Percentiles rank a stretch among this genome's conserved stretches.
Evolutionary conservation across 169 alveolate genomes (phyloP).

Genomic region (Eimeria acervulina): DNA sequence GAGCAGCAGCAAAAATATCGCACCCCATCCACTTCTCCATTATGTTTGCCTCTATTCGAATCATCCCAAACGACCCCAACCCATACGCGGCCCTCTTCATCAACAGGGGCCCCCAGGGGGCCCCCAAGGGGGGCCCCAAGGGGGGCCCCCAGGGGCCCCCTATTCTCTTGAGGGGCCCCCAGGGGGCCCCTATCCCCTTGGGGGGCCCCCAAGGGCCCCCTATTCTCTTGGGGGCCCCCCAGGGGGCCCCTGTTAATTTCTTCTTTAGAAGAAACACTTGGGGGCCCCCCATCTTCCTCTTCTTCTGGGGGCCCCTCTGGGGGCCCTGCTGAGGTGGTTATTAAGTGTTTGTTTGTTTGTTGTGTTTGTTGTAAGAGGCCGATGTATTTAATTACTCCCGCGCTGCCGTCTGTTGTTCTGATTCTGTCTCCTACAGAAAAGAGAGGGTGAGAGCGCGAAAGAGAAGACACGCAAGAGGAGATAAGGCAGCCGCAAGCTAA

Average conservation of each 20-base stretch:
- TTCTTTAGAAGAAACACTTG: no score
- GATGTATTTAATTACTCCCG: not conserved
- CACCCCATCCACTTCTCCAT: constrained; percentile 75
- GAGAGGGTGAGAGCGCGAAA: not conserved
- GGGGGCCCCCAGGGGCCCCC: no score
- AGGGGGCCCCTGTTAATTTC: no score
- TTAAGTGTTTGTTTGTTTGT: not conserved
- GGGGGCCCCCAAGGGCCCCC: no score
- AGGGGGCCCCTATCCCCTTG: no score
- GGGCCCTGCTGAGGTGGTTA: not conserved
- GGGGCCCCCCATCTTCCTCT: no score
- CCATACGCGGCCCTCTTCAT: constrained; percentile 69
- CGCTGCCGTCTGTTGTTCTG: not conserved
- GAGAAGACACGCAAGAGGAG: not conserved
- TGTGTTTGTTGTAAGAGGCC: not conserved
- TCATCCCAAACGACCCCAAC: constrained; percentile 85
- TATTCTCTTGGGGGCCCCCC: no score
- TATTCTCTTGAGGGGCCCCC: no score
- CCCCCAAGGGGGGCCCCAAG: no score
- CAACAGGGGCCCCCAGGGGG: no score
- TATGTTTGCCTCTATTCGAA: constrained; percentile 74
- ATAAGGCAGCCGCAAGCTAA: not conserved
- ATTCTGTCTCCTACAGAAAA: constrained; percentile 5
- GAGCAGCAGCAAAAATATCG: no score
- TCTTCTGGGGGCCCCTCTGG: no score